Base-by-base conservation (phyloP, 2,329 filamentous ascomycete species). In the Gnomoniopsis smithogilvyi region DNA sequence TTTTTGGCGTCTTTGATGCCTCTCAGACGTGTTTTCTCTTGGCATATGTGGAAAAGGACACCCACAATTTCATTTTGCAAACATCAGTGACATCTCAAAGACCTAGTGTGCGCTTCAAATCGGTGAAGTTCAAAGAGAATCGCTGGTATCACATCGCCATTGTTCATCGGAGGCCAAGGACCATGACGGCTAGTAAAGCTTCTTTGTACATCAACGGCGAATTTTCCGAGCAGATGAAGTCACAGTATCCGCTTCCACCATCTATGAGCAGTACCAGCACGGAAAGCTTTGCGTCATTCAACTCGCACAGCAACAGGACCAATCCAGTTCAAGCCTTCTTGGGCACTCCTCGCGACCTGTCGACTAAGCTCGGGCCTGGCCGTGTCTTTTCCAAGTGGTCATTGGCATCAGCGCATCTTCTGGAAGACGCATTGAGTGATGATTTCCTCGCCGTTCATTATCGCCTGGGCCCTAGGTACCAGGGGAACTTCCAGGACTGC, bases 401-500 rank as follows among this genome's bases (percentile, higher is more conserved):
- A 7, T 77, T 99, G 58, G 93, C 92, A 26, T 93, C 91, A 51
- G 92, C 92, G 1, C 91, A 97, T 71, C 78, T 99, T 6, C 92
- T 97, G 63, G 89, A 94, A 59, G 91, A 96, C 60, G 84, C 88
- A 0, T 78, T 97, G 38, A 96, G 92, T 60, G 94, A 98, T 69
- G 95, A 99, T 72, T 84, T 96, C 61, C 80, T 99, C 57, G 89
- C 94, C 14, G 95, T 99, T 0, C 91, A 96, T 67, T 91, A 89
- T 70, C 90, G 93, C 52, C 86, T 99, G 19, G 94, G 95, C 0
- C 90, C 92, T 24, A 86, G 92, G 51, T 99, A 99, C 67, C 88
- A 92, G 68, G 95, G 95, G 17, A 99, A 99, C 70, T 96, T 96
- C 66, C 95, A 99, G 73, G 95, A 99, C 69, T 95, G 92, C 66